Base-by-base conservation (phyloP, 495 filamentous ascomycete species). In the Venustampulla echinocandica region DNA sequence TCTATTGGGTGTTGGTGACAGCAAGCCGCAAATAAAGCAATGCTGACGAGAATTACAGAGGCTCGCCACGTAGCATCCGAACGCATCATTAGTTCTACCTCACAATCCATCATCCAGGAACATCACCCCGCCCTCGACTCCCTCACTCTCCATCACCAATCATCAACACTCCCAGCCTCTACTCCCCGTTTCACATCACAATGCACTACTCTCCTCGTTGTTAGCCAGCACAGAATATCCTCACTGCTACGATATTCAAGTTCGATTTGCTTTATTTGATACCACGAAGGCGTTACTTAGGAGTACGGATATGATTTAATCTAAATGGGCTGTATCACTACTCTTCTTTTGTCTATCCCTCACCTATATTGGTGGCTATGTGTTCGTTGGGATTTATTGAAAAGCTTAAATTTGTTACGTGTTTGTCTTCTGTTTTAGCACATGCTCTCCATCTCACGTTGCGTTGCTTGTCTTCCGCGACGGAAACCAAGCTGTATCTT, bases 21-120 rank as follows among this genome's bases (percentile, higher is more conserved):
- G n/a, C n/a, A n/a, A 21, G 14, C 21, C n/a, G 10, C 19, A 32
- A 10, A 36, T 9, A 23, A 50, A 2, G 23, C 27, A 10, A 35
- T 24, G 22, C 44, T 35, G 27, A 36, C 22, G 10, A 38, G 6
- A 25, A 36, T 19, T 3, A 44, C 49, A 28, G 56, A 7, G 51
- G 53, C 17, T 55, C 56, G n/a, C 56, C 56, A 47, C 45, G 53
- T 10, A 59, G 56, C 42, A 33, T 59, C 25, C 28, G 53, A n/a
- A 55, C 52, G 37, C 52, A 55, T 44, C 49, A 55, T 20, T 59
- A 41, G 49, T 47, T 7, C 27, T 7, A 7, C n/a, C 27, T n/a
- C n/a, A n/a, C n/a, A n/a, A n/a, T n/a, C n/a, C n/a, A n/a, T n/a
- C n/a, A n/a, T n/a, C n/a, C n/a, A n/a, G n/a, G n/a, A n/a, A n/a